phyloP scores from a whole-genome alignment of 2,329 filamentous ascomycete species.

The Coniochaeta sp. region DNA sequence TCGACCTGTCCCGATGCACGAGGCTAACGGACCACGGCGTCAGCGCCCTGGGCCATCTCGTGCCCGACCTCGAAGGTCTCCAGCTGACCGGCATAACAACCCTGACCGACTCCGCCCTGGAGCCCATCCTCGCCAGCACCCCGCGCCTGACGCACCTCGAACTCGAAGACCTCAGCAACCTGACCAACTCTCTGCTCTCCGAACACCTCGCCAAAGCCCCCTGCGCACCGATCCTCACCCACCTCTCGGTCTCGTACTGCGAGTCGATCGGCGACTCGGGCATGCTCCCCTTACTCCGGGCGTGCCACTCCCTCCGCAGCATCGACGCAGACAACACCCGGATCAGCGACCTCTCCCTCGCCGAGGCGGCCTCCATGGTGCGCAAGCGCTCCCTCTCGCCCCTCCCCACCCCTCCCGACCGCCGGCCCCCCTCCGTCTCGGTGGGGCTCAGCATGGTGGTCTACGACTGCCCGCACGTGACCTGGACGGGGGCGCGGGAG shows the following conservation, averaged over 20 bases:
- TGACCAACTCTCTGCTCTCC: constrained; percentile 68
- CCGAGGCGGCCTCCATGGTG: constrained; percentile 78
- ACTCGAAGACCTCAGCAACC: constrained; percentile 71
- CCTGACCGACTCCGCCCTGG: constrained; percentile 66
- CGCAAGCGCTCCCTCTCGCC: constrained; percentile 49
- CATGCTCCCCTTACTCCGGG: constrained; percentile 74
- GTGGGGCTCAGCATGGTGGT: constrained; percentile 70
- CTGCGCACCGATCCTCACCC: constrained; percentile 63
- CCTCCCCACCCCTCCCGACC: constrained; percentile 29
- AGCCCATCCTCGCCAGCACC: constrained; percentile 64
- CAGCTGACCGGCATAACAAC: constrained; percentile 72
- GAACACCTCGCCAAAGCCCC: constrained; percentile 69
- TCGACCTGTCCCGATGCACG: constrained; percentile 76
- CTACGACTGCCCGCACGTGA: constrained; percentile 88
- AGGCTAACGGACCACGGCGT: constrained; percentile 67
- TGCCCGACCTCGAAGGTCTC: constrained; percentile 74
- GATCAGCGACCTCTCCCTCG: constrained; percentile 76
- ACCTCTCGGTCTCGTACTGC: constrained; percentile 86
- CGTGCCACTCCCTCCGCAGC: constrained; percentile 59
- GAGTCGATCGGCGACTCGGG: constrained; percentile 77
- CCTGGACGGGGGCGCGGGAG: constrained; percentile 85
- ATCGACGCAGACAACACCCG: constrained; percentile 91
- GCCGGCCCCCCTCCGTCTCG: constrained; percentile 31
- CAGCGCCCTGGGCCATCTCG: constrained; percentile 61
- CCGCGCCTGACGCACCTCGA: constrained; percentile 80